Evolutionary conservation across 352 stramenopile genomes (phyloP), one percentile per base, ranked within the genome.

Genomic region (Aphanomyces invadans): DNA sequence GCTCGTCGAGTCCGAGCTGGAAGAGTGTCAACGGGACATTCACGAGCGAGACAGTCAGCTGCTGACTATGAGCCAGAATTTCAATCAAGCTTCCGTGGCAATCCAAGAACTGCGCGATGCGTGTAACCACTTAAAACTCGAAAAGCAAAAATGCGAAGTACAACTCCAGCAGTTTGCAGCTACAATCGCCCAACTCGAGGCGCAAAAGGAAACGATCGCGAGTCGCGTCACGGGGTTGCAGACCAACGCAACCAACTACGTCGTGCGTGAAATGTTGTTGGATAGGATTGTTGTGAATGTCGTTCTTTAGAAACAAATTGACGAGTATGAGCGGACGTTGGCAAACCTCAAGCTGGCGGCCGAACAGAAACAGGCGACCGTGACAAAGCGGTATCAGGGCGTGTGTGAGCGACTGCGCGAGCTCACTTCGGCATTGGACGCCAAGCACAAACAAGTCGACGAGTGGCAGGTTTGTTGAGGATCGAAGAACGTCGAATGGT

Each of bases 1-100:
- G 2, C 71, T 92, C 1, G 81, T 90, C 63, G 83, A 90, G 19
- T 76, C 84, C 26, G 83, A 92, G 46, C 73, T 92, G 32, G 74
- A 66, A 0, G 70, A 70, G 0, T 77, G 88, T 59, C 87, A 80
- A 56, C 87, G 86, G 32, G 80, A 90, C 31, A 68, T 90, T 2
- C 59, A 52, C 15, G 80, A 90, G 26, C 75, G 81, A 2, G 83
- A 92, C 28, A 63, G 83, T n/a, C 83, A 90, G 46, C 61, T 92
- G n/a, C 65, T 79, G 17, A 54, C 78, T 10, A 89, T 92, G 79
- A 76, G 72, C 0, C 79, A 90, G 48, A 86, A 86, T 60, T 90
- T 92, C 48, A 89, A 85, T 48, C 77, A 92, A 31, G 83, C 80
- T 0, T 89, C 83, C 9, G 45, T 83, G 1, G 78, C 81, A 10